A percentile compares a stretch with the other conserved stretches of the same genome.
Conservation (phyloP, 169 alveolate genomes). For the Cyclospora cayetanensis region DNA sequence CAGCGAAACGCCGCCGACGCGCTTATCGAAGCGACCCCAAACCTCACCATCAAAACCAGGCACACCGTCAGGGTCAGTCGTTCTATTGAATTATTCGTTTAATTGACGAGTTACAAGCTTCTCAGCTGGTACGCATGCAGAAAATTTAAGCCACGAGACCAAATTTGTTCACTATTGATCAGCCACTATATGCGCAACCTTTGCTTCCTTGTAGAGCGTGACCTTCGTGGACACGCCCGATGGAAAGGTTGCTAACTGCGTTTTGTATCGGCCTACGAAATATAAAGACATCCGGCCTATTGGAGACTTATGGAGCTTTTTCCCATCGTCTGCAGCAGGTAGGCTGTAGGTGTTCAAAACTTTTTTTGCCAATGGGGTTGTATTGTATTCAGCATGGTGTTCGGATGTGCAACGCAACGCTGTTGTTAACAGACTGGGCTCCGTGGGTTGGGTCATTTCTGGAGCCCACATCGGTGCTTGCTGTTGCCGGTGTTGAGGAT, state of each 20-base stretch:
- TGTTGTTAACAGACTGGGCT: constrained; percentile 69
- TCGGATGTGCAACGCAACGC: neutral
- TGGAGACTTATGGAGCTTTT: constrained; percentile 43
- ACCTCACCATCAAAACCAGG: constrained; percentile 21
- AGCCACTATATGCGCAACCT: too few relatives aligned
- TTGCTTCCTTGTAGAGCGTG: neutral
- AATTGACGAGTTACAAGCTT: too few relatives aligned
- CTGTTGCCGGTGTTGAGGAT: constrained; percentile 18
- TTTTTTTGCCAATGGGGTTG: neutral
- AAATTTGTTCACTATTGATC: too few relatives aligned
- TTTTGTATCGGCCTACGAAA: constrained; percentile 65
- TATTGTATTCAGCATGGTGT: neutral
- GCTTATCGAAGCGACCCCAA: neutral
- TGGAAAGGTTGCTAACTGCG: constrained; percentile 62
- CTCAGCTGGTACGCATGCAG: too few relatives aligned
- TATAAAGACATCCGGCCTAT: constrained; percentile 63
- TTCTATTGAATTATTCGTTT: too few relatives aligned
- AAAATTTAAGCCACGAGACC: too few relatives aligned
- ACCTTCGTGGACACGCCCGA: constrained; percentile 33
- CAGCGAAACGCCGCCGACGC: constrained; percentile 54
- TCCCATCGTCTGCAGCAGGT: constrained; percentile 65
- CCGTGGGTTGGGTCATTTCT: constrained; percentile 70
- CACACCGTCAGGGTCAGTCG: constrained; percentile 49
- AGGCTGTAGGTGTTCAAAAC: neutral
- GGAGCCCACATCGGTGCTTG: constrained; percentile 57